phyloP scores from a whole-genome alignment of 179 eudicot species.

The Amaranthus tricolor region DNA sequence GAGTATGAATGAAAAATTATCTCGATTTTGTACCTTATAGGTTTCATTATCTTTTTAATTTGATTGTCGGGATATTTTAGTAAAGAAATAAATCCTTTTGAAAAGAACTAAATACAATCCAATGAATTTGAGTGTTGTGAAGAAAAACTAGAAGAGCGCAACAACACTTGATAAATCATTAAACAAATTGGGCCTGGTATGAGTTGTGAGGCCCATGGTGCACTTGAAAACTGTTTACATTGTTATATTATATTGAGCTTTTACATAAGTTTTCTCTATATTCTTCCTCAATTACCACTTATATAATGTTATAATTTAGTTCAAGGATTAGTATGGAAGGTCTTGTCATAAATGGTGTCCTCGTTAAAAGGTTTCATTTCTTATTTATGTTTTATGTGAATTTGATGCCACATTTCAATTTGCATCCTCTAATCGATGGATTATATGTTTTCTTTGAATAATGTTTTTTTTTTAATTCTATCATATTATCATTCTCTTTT shows the following conservation, averaged over 20 bases:
- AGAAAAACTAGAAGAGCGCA: too few species aligned
- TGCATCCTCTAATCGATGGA: not conserved
- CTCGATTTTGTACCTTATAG: not conserved
- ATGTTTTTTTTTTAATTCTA: not conserved
- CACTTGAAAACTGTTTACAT: too few species aligned
- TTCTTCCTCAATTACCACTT: not conserved
- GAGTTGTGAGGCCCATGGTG: too few species aligned
- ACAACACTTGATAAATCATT: too few species aligned
- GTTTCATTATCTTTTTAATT: not conserved
- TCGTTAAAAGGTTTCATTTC: conserved; percentile 17
- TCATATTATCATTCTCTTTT: not conserved
- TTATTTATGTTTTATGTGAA: not conserved
- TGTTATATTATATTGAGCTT: not conserved
- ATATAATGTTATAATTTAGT: not conserved
- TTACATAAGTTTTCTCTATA: not conserved
- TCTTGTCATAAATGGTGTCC: conserved; percentile 12
- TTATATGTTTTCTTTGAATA: not conserved
- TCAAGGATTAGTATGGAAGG: not conserved
- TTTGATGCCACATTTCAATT: not conserved
- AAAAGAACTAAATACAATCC: not conserved
- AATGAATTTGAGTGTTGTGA: too few species aligned
- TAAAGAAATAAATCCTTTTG: conserved; percentile 10
- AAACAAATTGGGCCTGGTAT: too few species aligned
- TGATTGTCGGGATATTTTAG: not conserved
- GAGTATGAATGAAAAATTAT: not conserved